Percentiles rank a stretch among this genome's conserved stretches.
These are phyloP conservation scores for Barnettozyma pratensis DNA, from an alignment of 805 yeast genomes.

Conservation along the genomic window DNA sequence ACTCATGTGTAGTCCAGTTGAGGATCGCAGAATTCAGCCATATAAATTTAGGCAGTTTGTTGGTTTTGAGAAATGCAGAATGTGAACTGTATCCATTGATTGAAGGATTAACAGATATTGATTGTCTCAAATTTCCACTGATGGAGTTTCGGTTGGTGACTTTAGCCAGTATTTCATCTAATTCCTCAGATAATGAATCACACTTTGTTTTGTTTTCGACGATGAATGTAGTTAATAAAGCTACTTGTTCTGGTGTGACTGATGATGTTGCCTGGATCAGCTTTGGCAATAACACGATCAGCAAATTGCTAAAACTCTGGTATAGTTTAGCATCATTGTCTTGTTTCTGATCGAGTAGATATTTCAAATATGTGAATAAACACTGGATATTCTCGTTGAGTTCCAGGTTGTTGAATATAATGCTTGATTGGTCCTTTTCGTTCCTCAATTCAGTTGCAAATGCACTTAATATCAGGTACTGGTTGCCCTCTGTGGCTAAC, in stretches of 20 bases:
- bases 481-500: slow-evolving; percentile 14
- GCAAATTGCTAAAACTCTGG: slow-evolving; percentile 11
- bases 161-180: slow-evolving; percentile 11
- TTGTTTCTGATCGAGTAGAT: slow-evolving; percentile 3
- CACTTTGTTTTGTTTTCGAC: slow-evolving; percentile 2
- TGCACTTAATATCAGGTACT: slow-evolving; percentile 14
- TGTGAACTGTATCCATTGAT: background rate
- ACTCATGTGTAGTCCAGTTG: slow-evolving; percentile 29
- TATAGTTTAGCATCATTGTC: background rate
- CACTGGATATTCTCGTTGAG: slow-evolving; percentile 10
- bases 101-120: slow-evolving; percentile 4
- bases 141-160: slow-evolving; percentile 15
- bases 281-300: slow-evolving; percentile 10
- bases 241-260: slow-evolving; percentile 9
- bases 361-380: slow-evolving; percentile 9
- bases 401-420: slow-evolving; percentile 15
- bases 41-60: slow-evolving; percentile 22
- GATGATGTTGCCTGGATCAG: slow-evolving; percentile 3
- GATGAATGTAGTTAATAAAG: slow-evolving; percentile 11
- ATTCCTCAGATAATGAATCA: slow-evolving; percentile 10
- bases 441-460: slow-evolving; percentile 13
- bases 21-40: slow-evolving; percentile 34
- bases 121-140: slow-evolving; percentile 10
- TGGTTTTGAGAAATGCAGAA: slow-evolving; percentile 18
- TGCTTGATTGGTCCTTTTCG: slow-evolving; percentile 1